A percentile compares a stretch with the other conserved stretches of the same genome.
These are phyloP conservation scores for Byssochlamys sp. DNA, from an alignment of 2,329 filamentous ascomycete genomes.

Conservation along the genomic window DNA sequence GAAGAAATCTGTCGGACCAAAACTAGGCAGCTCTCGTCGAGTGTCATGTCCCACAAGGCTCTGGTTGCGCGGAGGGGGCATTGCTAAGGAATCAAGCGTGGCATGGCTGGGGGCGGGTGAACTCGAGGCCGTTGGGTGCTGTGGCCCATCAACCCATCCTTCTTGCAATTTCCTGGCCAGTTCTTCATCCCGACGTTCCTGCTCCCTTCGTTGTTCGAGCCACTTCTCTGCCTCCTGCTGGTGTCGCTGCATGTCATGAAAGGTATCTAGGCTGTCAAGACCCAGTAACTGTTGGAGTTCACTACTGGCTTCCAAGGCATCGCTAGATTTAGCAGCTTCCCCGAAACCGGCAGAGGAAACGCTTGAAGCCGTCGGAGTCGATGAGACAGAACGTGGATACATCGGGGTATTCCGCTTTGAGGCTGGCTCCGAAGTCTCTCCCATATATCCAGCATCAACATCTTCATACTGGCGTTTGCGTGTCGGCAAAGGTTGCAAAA, in stretches of 20 bases:
- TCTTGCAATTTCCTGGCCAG: conserved; percentile 30
- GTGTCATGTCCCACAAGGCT: neutral
- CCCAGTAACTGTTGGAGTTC: conserved; percentile 17
- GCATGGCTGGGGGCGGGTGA: neutral
- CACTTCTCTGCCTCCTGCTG: conserved; percentile 22
- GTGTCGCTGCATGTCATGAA: conserved; percentile 20
- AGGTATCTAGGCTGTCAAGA: conserved; percentile 14
- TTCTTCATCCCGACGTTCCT: conserved; percentile 29
- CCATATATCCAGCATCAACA: conserved; percentile 1
- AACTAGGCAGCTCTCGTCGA: neutral
- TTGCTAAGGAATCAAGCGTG: neutral
- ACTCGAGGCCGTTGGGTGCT: conserved; percentile 1
- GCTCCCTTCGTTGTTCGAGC: conserved; percentile 20
- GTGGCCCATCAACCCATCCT: conserved; percentile 12
- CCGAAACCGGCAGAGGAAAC: neutral
- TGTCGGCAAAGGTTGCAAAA: neutral
- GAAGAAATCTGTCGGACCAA: neutral
- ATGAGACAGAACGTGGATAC: neutral
- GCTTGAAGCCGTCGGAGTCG: neutral
- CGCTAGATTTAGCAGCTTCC: neutral
- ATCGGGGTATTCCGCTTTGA: conserved; percentile 4
- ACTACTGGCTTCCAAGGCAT: conserved; percentile 3
- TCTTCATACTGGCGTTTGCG: conserved; percentile 10
- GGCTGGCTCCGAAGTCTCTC: conserved; percentile 5
- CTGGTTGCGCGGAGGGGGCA: neutral